These are phyloP conservation scores for Phytophthora hibernalis DNA, from an alignment of 352 stramenopile genomes.

Conservation along the genomic window DNA sequence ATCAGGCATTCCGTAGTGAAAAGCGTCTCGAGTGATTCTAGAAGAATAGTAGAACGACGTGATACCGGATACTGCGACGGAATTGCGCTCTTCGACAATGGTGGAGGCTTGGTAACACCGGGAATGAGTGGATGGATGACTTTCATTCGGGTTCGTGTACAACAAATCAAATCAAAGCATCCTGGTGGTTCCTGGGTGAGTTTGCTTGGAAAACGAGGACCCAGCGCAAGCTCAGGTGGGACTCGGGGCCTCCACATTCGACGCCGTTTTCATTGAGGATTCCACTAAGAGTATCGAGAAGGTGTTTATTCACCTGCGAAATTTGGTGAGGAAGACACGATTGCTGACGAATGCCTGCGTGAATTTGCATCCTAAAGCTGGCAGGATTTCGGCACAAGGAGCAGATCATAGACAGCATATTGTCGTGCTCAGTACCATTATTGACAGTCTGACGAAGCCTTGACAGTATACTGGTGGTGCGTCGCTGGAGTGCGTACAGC, in stretches of 20 bases:
- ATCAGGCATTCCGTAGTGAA: conserved; percentile 42
- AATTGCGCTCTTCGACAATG: background rate
- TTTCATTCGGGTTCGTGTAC: background rate
- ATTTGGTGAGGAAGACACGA: conserved; percentile 29
- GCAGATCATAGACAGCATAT: conserved; percentile 25
- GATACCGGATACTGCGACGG: background rate
- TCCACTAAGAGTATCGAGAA: conserved; percentile 19
- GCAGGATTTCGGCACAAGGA: conserved; percentile 20
- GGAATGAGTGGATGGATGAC: background rate
- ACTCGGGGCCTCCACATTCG: background rate
- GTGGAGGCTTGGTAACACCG: background rate
- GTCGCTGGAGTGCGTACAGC: conserved; percentile 21
- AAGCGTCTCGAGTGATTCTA: conserved; percentile 22
- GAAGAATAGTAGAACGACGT: conserved; percentile 11
- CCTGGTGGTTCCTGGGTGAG: background rate
- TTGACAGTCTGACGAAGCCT: conserved; percentile 7
- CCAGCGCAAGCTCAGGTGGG: background rate
- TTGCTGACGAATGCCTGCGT: conserved; percentile 7
- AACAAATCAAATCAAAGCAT: background rate
- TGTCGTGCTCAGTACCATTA: background rate
- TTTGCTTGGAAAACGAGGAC: background rate
- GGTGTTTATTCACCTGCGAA: conserved; percentile 3
- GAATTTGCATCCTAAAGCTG: conserved; percentile 13
- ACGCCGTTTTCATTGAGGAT: conserved; percentile 3
- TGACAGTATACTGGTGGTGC: conserved; percentile 7